Conservation (phyloP, 2,329 filamentous ascomycete species). For the Coniochaeta sp. region DNA sequence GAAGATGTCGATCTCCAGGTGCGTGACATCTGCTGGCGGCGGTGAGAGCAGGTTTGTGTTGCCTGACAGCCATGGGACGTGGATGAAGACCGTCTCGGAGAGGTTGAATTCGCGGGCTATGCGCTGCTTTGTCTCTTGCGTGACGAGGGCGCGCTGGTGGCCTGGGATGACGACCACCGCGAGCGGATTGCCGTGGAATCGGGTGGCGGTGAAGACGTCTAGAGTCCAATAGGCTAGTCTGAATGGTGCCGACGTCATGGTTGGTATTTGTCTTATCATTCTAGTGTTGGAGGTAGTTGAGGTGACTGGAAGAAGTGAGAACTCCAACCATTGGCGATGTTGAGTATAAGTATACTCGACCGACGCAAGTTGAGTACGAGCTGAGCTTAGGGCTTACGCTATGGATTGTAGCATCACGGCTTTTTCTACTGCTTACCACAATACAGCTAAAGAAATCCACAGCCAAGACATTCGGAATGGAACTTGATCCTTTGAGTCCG, state of each 20-base stretch:
- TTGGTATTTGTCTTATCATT: neutral
- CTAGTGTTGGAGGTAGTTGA: neutral
- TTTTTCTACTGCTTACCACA: no score
- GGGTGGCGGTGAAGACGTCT: conserved; percentile 49
- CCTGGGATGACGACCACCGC: conserved; percentile 49
- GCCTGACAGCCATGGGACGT: no score
- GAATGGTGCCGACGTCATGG: no score
- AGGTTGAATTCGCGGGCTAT: conserved; percentile 59
- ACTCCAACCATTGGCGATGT: no score
- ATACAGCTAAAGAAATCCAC: no score
- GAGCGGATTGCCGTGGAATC: conserved; percentile 52
- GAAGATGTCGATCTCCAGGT: conserved; percentile 51
- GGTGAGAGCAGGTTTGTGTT: conserved; percentile 14
- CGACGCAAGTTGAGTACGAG: no score
- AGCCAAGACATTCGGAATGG: no score
- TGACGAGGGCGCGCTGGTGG: conserved; percentile 27
- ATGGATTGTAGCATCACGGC: no score
- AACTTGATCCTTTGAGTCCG: no score
- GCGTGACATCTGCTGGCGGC: conserved; percentile 13
- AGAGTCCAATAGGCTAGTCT: conserved; percentile 42
- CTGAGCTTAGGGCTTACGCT: no score
- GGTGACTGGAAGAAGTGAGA: no score
- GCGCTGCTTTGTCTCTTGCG: conserved; percentile 46
- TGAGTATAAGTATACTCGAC: no score
- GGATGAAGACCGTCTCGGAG: conserved; percentile 57